A percentile compares a stretch with the other conserved stretches of the same genome.
Evolutionary conservation across 129 eudicot species (phyloP).

Genomic region (Ambrosia artemisiifolia): DNA sequence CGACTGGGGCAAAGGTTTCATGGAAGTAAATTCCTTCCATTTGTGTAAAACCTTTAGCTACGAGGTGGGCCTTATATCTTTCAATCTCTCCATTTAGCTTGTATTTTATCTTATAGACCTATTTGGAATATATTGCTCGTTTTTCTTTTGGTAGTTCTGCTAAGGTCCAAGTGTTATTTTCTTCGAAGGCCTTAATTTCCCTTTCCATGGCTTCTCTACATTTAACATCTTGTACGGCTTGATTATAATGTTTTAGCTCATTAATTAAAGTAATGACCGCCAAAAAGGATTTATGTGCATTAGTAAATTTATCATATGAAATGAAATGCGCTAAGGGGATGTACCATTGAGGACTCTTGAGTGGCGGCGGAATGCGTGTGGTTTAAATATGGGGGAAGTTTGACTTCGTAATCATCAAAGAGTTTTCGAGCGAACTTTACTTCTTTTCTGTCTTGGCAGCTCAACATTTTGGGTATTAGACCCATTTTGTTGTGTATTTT

Average conservation of each 20-base stretch:
- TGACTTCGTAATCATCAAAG: neutral
- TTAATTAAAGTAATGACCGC: neutral
- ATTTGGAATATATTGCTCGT: neutral
- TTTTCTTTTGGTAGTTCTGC: neutral
- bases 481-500: neutral
- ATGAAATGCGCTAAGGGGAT: neutral
- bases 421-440: neutral
- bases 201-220: too few species aligned
- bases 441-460: neutral
- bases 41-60: too few species aligned
- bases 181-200: neutral
- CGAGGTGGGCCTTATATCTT: too few species aligned
- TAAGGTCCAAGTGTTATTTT: neutral
- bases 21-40: too few species aligned
- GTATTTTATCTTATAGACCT: neutral
- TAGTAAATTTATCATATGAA: neutral
- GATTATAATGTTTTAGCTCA: neutral
- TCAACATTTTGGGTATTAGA: too few species aligned
- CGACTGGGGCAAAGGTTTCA: too few species aligned
- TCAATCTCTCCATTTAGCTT: neutral
- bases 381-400: neutral
- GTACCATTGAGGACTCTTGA: neutral
- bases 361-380: neutral
- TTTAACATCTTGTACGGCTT: neutral
- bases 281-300: constrained; percentile 1